A percentile compares a stretch with the other conserved stretches of the same genome.
phyloP scores from a whole-genome alignment of 371 early-diverging fungal species.

The Nematocida sp. region DNA sequence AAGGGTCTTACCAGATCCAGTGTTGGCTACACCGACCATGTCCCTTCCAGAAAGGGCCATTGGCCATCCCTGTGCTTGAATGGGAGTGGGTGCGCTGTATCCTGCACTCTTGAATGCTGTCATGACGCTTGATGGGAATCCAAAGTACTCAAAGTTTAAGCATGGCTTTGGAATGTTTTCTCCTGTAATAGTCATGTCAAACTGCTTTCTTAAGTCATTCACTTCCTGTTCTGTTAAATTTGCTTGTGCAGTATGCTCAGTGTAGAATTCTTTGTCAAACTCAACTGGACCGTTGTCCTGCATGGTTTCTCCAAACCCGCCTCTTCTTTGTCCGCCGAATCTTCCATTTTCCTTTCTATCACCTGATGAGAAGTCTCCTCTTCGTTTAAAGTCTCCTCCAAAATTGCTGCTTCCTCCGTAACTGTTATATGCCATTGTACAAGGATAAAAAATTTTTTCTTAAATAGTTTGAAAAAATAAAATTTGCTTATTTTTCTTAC shows the following conservation, averaged over 20 bases:
- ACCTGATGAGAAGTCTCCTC: conserved; percentile 42
- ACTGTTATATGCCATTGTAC: conserved; percentile 50
- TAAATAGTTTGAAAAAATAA: conserved; percentile 8
- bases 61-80: conserved; percentile 98
- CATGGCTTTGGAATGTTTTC: conserved; percentile 74
- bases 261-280: conserved; percentile 78
- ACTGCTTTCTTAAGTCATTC: conserved; percentile 71
- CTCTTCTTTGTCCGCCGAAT: conserved; percentile 17
- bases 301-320: conserved; percentile 49
- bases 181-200: conserved; percentile 73
- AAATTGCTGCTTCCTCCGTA: conserved; percentile 41
- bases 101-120: conserved; percentile 78
- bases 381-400: conserved; percentile 37
- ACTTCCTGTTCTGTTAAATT: conserved; percentile 71
- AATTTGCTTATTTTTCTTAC: not conserved
- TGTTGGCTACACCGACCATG: conserved; percentile 95
- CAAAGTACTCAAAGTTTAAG: conserved; percentile 76
- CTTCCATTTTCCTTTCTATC: conserved; percentile 58
- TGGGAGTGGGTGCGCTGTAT: conserved; percentile 84
- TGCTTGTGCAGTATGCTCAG: conserved; percentile 69
- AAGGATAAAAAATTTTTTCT: conserved; percentile 21
- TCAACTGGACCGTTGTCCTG: conserved; percentile 63
- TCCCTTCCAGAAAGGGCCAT: conserved; percentile 94
- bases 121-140: conserved; percentile 77
- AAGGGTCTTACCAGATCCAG: conserved; percentile 96